Percentiles rank a stretch among this genome's conserved stretches.
phyloP scores from a whole-genome alignment of 2,329 filamentous ascomycete genomes.

The Rosellinia necatrix region DNA sequence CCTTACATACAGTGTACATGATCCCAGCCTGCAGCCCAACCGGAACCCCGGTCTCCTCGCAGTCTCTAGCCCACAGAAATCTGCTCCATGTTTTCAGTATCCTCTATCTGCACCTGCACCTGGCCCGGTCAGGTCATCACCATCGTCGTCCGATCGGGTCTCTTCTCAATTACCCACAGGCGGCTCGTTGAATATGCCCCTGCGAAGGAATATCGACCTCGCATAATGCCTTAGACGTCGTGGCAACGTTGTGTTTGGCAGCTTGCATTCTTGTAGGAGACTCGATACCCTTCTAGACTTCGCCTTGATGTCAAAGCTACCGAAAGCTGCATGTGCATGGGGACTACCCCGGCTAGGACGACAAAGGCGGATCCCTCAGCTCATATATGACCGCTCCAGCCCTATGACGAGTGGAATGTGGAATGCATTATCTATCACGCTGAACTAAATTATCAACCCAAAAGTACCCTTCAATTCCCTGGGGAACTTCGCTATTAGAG shows the following conservation, averaged over 20 bases:
- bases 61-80: conserved; percentile 5
- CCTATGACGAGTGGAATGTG: conserved; percentile 11
- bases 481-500: background rate
- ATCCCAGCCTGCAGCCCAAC: conserved; percentile 3
- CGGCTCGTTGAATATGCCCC: conserved; percentile 1
- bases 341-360: conserved; percentile 14
- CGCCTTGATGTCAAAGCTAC: conserved; percentile 2
- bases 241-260: conserved; percentile 4
- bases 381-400: conserved; percentile 22
- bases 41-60: conserved; percentile 14
- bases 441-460: background rate
- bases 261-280: background rate
- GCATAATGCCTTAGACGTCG: background rate
- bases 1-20: background rate
- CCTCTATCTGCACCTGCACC: background rate
- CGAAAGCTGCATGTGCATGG: conserved; percentile 6
- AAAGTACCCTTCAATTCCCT: background rate
- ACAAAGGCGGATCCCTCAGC: conserved; percentile 2
- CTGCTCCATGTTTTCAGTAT: background rate
- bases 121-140: background rate
- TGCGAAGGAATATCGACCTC: background rate
- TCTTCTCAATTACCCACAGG: background rate
- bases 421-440: conserved; percentile 7
- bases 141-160: background rate
- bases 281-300: background rate